Evolutionary conservation across 139 green algal species (phyloP), one percentile per base, ranked within the genome.

Genomic region (Monoraphidium neglectum): DNA sequence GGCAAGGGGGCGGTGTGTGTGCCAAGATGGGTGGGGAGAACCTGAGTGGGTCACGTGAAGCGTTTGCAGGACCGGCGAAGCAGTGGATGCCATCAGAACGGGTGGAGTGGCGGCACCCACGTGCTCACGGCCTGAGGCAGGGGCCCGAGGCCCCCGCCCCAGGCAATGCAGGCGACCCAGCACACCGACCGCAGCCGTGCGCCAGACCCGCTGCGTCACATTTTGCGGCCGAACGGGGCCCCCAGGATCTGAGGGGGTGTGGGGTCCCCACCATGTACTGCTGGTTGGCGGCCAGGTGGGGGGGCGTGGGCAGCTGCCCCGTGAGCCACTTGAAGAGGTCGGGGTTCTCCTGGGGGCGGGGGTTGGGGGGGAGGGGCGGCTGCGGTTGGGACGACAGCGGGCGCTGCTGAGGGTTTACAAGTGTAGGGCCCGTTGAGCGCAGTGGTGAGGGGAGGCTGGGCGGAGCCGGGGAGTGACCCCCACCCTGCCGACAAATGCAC

Each of bases 301-400:
- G 72, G 16, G 91, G 83, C 12, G 81, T 46, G 4, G 76, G n/a
- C 46, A 82, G 53, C 60, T 94, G 92, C 1, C 85, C 86, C 1
- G 92, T 97, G 0, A 97, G 78, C 87, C 88, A 97, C 77, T 94
- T 95, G 84, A 92, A 95, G 18, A 97, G 80, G 59, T 97, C 91
- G 6, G 92, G 92, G 77, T 97, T 97, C 38, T 97, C 92, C 83
- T 90, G 82, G 38, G 43, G 15, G 10, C 8, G 26, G 43, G 43
- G 43, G 43, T 8, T 51, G 43, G 8, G 43, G 8, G 12, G 43
- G 43, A 12, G 8, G 43, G 43, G 43, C 8, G 43, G 43, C 8
- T 51, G 43, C 12, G 43, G 43, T n/a, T n/a, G n/a, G n/a, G n/a
- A n/a, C n/a, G n/a, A n/a, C n/a, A n/a, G n/a, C n/a, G n/a, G n/a